These are phyloP conservation scores for Aspergillus fischeri DNA, from an alignment of 2,329 filamentous ascomycete species.

Conservation along the genomic window DNA sequence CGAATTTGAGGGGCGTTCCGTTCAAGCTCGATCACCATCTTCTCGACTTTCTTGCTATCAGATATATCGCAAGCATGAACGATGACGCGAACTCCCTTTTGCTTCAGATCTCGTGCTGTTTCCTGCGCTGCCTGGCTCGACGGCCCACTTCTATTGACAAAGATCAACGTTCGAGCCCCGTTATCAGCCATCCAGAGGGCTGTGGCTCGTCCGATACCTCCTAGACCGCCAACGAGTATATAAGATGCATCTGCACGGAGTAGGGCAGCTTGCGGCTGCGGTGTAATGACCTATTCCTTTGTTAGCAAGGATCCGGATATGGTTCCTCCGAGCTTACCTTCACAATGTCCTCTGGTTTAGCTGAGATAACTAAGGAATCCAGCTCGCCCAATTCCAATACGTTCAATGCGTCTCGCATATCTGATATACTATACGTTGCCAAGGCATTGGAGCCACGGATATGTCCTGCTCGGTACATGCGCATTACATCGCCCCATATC, in stretches of 20 bases:
- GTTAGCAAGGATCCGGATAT: neutral
- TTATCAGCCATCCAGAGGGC: constrained; percentile 43
- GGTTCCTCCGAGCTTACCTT: constrained; percentile 3
- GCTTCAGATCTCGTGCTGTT: constrained; percentile 12
- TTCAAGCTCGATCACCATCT: constrained; percentile 10
- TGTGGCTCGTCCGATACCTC: constrained; percentile 23
- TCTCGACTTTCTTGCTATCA: constrained; percentile 24
- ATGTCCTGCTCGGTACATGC: constrained; percentile 10
- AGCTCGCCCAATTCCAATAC: constrained; percentile 1
- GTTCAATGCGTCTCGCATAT: constrained; percentile 10
- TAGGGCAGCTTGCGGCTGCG: neutral
- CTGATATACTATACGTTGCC: constrained; percentile 7
- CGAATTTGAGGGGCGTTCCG: constrained; percentile 15
- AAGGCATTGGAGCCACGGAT: constrained; percentile 6
- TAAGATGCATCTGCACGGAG: constrained; percentile 18
- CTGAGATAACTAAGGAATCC: constrained; percentile 5
- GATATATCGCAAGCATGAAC: constrained; percentile 32
- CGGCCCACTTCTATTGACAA: constrained; percentile 47
- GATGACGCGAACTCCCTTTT: constrained; percentile 14
- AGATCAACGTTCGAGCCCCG: constrained; percentile 50
- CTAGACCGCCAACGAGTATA: constrained; percentile 25
- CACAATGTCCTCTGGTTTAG: constrained; percentile 6
- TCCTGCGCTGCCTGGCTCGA: constrained; percentile 14
- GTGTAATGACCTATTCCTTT: neutral
- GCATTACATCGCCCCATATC: constrained; percentile 10